Conservation (phyloP, 2,329 filamentous ascomycete genomes). For the Davidsoniella eucalypti region DNA sequence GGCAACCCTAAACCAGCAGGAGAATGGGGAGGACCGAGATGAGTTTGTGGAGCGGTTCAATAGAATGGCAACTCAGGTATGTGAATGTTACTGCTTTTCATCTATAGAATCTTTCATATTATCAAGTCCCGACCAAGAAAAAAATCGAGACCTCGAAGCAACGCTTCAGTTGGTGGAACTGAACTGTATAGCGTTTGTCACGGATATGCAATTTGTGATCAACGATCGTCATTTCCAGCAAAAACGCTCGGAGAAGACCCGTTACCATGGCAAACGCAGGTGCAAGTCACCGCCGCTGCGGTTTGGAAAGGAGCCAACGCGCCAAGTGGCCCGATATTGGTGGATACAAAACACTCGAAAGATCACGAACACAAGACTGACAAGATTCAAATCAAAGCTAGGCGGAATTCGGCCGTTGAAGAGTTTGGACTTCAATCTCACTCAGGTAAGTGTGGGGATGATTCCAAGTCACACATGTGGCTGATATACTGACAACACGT, state of each 20-base stretch:
- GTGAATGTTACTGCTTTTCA: background rate
- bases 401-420: conserved; percentile 32
- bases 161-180: background rate
- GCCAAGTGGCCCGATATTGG: background rate
- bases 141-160: background rate
- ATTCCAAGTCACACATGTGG: background rate
- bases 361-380: too few species aligned
- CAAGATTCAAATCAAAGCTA: conserved; percentile 20
- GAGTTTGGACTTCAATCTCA: conserved; percentile 21
- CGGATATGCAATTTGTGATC: too few species aligned
- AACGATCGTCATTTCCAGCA: too few species aligned
- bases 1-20: conserved; percentile 16
- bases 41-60: conserved; percentile 43
- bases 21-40: conserved; percentile 31
- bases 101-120: too few species aligned
- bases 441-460: conserved; percentile 19
- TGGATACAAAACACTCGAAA: background rate
- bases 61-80: conserved; percentile 39
- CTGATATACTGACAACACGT: too few species aligned
- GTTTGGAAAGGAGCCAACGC: background rate
- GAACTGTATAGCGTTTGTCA: background rate
- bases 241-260: too few species aligned
- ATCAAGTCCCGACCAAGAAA: background rate
- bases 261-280: too few species aligned
- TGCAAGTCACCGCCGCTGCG: too few species aligned